Evolutionary conservation across 2,329 filamentous ascomycete species (phyloP).

Genomic region (Cadophora sp.): DNA sequence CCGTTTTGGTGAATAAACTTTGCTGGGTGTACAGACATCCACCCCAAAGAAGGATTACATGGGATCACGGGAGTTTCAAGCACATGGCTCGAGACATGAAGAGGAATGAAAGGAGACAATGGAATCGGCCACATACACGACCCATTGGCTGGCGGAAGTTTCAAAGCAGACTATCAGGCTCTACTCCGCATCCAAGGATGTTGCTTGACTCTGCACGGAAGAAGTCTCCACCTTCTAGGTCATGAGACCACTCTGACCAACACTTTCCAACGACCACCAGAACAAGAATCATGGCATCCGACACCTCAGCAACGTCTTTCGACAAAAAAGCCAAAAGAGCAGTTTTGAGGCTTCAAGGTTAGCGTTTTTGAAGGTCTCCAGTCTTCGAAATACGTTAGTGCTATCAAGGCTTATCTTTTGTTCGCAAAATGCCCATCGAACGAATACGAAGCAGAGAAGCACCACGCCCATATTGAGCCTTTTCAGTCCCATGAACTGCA

Average conservation of each 20-base stretch:
- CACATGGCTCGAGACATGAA: too few species aligned
- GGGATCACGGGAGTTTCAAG: too few species aligned
- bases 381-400: conserved; percentile 24
- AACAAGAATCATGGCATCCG: conserved; percentile 19
- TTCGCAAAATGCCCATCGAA: conserved; percentile 27
- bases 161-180: too few species aligned
- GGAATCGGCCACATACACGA: too few species aligned
- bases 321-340: conserved; percentile 27
- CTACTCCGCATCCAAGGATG: too few species aligned
- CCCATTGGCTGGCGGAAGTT: too few species aligned
- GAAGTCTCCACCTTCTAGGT: too few species aligned
- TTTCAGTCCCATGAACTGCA: conserved; percentile 27
- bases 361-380: conserved; percentile 27
- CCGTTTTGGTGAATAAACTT: too few species aligned
- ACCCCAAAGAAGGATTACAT: too few species aligned
- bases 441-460: conserved; percentile 28
- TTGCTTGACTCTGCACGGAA: too few species aligned
- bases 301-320: conserved; percentile 20
- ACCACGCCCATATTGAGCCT: conserved; percentile 30
- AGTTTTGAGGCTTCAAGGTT: conserved; percentile 29
- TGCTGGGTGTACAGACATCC: too few species aligned
- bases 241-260: not conserved
- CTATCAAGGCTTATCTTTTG: conserved; percentile 30
- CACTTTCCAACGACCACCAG: conserved; percentile 8
- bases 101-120: too few species aligned